Conservation (phyloP, 2,329 filamentous ascomycete species). For the Graphilbum sp. region DNA sequence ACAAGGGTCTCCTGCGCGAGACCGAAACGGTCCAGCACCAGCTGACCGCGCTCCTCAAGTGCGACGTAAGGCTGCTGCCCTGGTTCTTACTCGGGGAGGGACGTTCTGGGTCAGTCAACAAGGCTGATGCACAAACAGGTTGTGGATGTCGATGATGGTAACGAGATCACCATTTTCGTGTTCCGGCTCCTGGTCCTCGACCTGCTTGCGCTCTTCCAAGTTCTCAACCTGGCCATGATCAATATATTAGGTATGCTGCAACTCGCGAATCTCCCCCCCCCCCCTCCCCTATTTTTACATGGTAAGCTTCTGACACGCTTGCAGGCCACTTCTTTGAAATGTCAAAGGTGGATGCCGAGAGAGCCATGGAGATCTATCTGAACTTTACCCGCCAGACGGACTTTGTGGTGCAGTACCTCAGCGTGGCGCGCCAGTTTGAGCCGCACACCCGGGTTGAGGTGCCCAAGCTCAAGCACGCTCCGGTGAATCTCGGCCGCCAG, state of each 20-base stretch:
- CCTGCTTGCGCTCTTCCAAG: constrained; percentile 76
- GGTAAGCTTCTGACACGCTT: too few relatives aligned
- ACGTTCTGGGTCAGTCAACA: too few relatives aligned
- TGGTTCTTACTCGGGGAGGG: neutral
- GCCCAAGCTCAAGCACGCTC: constrained; percentile 92
- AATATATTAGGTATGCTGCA: constrained; percentile 65
- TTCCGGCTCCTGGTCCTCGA: constrained; percentile 86
- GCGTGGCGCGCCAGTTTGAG: constrained; percentile 76
- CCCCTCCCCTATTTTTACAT: too few relatives aligned
- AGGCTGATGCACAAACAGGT: too few relatives aligned
- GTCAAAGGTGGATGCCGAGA: constrained; percentile 84
- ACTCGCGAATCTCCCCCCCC: too few relatives aligned
- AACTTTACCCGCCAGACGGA: constrained; percentile 86
- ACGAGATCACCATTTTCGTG: constrained; percentile 89
- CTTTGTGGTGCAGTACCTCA: constrained; percentile 77
- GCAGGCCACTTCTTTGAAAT: constrained; percentile 95
- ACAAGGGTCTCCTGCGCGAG: constrained; percentile 83
- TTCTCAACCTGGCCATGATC: constrained; percentile 93
- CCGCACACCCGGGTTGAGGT: constrained; percentile 86
- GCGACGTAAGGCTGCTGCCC: constrained; percentile 47
- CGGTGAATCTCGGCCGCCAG: constrained; percentile 74
- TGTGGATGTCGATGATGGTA: constrained; percentile 75
- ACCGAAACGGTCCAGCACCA: constrained; percentile 83
- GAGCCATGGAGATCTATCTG: constrained; percentile 82
- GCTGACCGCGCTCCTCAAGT: constrained; percentile 70